Evolutionary conservation across 306 rosid species (phyloP).

Genomic region (Myrica gale): DNA sequence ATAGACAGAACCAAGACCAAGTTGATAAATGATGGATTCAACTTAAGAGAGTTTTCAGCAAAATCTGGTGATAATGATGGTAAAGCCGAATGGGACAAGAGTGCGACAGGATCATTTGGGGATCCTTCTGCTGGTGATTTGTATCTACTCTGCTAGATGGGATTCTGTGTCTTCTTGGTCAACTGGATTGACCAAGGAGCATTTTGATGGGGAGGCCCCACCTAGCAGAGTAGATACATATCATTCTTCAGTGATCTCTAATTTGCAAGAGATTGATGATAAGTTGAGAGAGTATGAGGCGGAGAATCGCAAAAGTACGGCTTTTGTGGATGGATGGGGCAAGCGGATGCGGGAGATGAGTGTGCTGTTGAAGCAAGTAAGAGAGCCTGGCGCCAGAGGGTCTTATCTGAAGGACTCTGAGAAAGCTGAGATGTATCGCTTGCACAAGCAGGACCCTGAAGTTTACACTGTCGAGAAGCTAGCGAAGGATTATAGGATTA

Average conservation of each 20-base stretch:
- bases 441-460: constrained; percentile 74
- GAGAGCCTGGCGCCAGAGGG: constrained; percentile 90
- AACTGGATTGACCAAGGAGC: constrained; percentile 63
- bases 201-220: constrained; percentile 68
- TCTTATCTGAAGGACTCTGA: constrained; percentile 85
- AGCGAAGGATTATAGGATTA: constrained; percentile 79
- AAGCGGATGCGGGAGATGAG: constrained; percentile 49
- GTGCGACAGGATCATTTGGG: constrained; percentile 23
- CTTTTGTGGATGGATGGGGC: constrained; percentile 58
- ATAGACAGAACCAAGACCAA: constrained; percentile 23
- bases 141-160: no score
- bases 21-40: constrained; percentile 10
- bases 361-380: constrained; percentile 60
- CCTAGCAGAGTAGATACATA: constrained; percentile 15
- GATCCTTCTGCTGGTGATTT: constrained; percentile 25
- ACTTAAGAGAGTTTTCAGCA: constrained; percentile 35
- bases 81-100: constrained; percentile 41
- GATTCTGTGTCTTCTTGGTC: constrained; percentile 65
- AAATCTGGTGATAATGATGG: constrained; percentile 35
- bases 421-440: constrained; percentile 72
- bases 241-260: constrained; percentile 30
- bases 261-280: constrained; percentile 60
- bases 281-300: constrained; percentile 46
- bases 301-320: constrained; percentile 47
- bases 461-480: constrained; percentile 73